Percentiles rank a stretch among this genome's conserved stretches.
These are phyloP conservation scores for Penicillium argentinense DNA, from an alignment of 495 filamentous ascomycete genomes.

Conservation along the genomic window DNA sequence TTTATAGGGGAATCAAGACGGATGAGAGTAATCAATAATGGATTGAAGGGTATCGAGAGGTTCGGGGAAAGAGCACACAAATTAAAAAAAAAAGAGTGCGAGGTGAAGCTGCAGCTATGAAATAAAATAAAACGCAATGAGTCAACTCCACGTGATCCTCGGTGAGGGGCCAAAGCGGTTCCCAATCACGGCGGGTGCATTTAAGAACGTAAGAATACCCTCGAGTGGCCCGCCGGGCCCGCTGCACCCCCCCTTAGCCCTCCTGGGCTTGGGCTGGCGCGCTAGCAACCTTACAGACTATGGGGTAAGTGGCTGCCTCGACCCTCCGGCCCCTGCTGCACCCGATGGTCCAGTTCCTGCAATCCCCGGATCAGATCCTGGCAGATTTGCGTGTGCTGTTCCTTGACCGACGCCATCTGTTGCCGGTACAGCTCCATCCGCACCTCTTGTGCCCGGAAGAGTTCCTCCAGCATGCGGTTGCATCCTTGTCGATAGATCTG, in stretches of 20 bases:
- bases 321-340: conserved; percentile 16
- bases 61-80: conserved; percentile 1
- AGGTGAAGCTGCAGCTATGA: not conserved
- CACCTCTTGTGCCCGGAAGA: conserved; percentile 32
- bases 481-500: conserved; percentile 35
- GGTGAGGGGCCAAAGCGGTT: conserved; percentile 14
- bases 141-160: conserved; percentile 28
- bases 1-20: too few species aligned
- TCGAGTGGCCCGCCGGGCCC: not conserved
- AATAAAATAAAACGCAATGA: conserved; percentile 20
- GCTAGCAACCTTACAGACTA: too few species aligned
- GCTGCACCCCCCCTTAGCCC: not conserved
- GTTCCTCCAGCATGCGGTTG: conserved; percentile 31
- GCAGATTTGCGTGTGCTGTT: conserved; percentile 36
- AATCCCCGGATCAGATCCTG: conserved; percentile 32
- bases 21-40: too few species aligned
- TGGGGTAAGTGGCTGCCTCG: not conserved
- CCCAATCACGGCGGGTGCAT: conserved; percentile 21
- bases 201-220: conserved; percentile 7
- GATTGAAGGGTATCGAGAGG: not conserved
- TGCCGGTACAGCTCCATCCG: conserved; percentile 33
- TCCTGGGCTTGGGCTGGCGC: not conserved
- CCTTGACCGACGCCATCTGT: conserved; percentile 30
- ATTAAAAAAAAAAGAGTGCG: conserved; percentile 1
- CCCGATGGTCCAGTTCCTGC: conserved; percentile 26